Conservation (phyloP, 495 filamentous ascomycete genomes). For the Endocarpon pusillum region DNA sequence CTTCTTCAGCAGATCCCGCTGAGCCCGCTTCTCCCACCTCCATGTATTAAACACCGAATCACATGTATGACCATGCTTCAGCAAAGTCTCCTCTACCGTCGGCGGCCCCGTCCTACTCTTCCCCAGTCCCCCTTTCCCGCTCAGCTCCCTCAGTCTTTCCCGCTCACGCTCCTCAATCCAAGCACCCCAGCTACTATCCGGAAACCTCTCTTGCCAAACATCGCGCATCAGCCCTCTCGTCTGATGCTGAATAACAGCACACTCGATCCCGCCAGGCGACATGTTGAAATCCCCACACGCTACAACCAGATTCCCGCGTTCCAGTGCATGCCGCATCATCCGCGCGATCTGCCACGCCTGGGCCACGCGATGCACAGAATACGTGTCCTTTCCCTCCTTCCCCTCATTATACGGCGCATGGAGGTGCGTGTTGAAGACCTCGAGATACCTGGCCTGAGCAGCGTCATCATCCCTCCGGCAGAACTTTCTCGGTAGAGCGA, state of each 20-base stretch:
- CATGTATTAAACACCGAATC: slow-evolving; percentile 81
- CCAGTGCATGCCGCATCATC: slow-evolving; percentile 67
- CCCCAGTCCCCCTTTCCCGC: slow-evolving; percentile 15
- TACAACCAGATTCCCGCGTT: slow-evolving; percentile 69
- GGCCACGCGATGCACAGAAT: slow-evolving; percentile 74
- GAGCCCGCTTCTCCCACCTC: slow-evolving; percentile 59
- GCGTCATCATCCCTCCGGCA: slow-evolving; percentile 45
- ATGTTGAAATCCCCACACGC: slow-evolving; percentile 93
- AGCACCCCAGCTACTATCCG: slow-evolving; percentile 59
- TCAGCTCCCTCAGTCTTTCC: too few relatives aligned
- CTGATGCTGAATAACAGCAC: too few relatives aligned
- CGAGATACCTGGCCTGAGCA: too few relatives aligned
- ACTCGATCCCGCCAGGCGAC: too few relatives aligned
- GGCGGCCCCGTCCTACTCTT: slow-evolving; percentile 31
- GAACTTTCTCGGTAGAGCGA: slow-evolving; percentile 65
- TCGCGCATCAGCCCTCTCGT: too few relatives aligned
- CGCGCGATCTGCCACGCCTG: slow-evolving; percentile 98
- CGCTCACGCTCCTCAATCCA: slow-evolving; percentile 48
- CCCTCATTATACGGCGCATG: slow-evolving; percentile 89
- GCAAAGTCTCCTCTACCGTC: slow-evolving; percentile 56
- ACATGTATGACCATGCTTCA: slow-evolving; percentile 71
- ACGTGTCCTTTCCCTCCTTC: slow-evolving; percentile 62
- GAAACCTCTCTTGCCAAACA: slow-evolving; percentile 64
- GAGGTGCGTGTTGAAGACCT: slow-evolving; percentile 91
- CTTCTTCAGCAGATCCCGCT: slow-evolving; percentile 39